Percentiles rank a stretch among this genome's conserved stretches.
These are phyloP conservation scores for Chenopodium berlandieri DNA, from an alignment of 148 eudicot species.

Conservation along the genomic window DNA sequence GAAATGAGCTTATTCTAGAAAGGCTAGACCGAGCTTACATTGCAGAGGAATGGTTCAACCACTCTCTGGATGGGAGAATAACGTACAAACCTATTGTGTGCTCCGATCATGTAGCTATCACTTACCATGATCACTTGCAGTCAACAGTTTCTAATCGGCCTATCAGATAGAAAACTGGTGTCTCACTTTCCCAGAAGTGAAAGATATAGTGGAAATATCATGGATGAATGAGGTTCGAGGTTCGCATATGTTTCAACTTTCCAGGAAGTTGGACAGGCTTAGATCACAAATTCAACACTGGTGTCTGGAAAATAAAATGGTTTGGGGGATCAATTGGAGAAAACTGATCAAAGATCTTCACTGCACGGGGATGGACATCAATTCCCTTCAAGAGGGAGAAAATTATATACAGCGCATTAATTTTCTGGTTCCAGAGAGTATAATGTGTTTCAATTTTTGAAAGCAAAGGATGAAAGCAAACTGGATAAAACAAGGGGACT, in stretches of 20 bases:
- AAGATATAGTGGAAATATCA: too few relatives aligned
- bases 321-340: background rate
- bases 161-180: background rate
- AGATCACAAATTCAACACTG: background rate
- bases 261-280: background rate
- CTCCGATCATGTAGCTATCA: background rate
- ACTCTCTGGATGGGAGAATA: background rate
- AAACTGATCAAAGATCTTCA: background rate
- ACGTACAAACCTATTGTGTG: background rate
- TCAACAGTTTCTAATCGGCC: background rate
- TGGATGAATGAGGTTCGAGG: background rate
- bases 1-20: background rate
- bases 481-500: background rate
- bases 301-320: background rate
- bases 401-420: background rate
- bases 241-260: background rate
- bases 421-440: too few relatives aligned
- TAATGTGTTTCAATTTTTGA: background rate
- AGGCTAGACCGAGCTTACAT: background rate
- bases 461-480: background rate
- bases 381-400: rapidly evolving
- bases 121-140: background rate
- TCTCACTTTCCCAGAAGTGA: background rate
- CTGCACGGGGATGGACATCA: too few relatives aligned
- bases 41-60: background rate